Percentiles rank a stretch among this genome's conserved stretches.
Conservation (phyloP, 2,329 filamentous ascomycete species). For the Trichoderma asperellum region DNA sequence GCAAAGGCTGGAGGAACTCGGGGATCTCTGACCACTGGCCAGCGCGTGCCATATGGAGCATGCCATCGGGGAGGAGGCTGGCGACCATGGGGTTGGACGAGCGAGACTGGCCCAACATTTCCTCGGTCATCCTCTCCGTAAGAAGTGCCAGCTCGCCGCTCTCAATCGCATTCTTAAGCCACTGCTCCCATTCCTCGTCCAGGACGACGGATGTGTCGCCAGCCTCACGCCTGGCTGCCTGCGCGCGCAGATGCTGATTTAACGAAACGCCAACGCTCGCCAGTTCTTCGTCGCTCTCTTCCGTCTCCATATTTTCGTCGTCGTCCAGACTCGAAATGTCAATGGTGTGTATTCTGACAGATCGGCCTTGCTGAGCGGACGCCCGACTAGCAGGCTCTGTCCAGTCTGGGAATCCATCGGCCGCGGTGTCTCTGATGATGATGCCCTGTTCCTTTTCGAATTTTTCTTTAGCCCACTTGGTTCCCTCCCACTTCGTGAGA, state of each 20-base stretch:
- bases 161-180: slow-evolving; percentile 72
- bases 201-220: slow-evolving; percentile 62
- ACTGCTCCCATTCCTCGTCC: slow-evolving; percentile 75
- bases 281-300: slow-evolving; percentile 57
- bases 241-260: slow-evolving; percentile 67
- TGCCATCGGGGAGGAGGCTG: slow-evolving; percentile 53
- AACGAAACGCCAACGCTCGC: slow-evolving; percentile 63
- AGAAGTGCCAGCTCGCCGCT: slow-evolving; percentile 59
- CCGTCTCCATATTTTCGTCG: slow-evolving; percentile 47
- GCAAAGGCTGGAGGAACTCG: slow-evolving; percentile 56
- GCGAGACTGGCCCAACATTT: slow-evolving; percentile 41
- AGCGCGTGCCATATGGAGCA: slow-evolving; percentile 59
- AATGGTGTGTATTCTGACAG: slow-evolving; percentile 24
- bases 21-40: slow-evolving; percentile 64
- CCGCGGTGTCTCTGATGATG: slow-evolving; percentile 70
- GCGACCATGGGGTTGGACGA: slow-evolving; percentile 38
- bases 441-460: slow-evolving; percentile 77
- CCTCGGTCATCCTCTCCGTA: slow-evolving; percentile 48
- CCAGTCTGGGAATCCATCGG: slow-evolving; percentile 68
- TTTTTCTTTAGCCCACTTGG: slow-evolving; percentile 79
- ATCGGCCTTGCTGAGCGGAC: slow-evolving; percentile 23
- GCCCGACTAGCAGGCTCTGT: slow-evolving; percentile 37
- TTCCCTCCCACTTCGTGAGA: slow-evolving; percentile 82
- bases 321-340: slow-evolving; percentile 29
- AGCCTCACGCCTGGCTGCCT: slow-evolving; percentile 64